A percentile compares a stretch with the other conserved stretches of the same genome.
These are phyloP conservation scores for Pseudogymnoascus sp. DNA, from an alignment of 2,329 filamentous ascomycete species.

Conservation along the genomic window DNA sequence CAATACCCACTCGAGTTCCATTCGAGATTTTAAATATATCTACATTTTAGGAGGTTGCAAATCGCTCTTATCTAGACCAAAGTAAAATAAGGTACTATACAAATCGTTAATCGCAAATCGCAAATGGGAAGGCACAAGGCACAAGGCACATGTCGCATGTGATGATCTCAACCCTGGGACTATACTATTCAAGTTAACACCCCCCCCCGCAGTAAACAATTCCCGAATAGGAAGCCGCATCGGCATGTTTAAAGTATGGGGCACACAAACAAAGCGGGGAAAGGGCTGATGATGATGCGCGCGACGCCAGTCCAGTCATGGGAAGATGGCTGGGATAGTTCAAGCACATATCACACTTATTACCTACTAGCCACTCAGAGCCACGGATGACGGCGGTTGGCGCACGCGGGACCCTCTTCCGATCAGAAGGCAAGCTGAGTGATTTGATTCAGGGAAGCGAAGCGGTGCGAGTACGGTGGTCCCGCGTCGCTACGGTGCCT, in stretches of 20 bases:
- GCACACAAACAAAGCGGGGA: not conserved
- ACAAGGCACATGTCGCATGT: not conserved
- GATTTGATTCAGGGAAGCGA: not conserved
- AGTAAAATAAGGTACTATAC: not conserved
- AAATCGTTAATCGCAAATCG: no score
- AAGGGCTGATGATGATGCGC: not conserved
- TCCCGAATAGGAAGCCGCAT: slow-evolving; percentile 4
- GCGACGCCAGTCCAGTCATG: not conserved
- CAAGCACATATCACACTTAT: not conserved
- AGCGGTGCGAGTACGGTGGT: not conserved
- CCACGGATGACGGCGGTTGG: not conserved
- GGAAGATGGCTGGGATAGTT: not conserved
- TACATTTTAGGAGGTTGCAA: not conserved
- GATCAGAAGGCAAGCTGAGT: slow-evolving; percentile 3
- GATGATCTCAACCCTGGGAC: not conserved
- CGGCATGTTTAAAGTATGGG: slow-evolving; percentile 8
- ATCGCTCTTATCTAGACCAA: not conserved
- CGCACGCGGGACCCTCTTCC: not conserved
- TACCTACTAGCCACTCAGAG: not conserved
- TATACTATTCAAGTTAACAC: not conserved
- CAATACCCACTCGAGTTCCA: not conserved
- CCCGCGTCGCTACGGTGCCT: slow-evolving; percentile 4
- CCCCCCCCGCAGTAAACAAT: not conserved
- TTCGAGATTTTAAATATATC: not conserved
- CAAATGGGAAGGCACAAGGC: not conserved